Evolutionary conservation across 495 filamentous ascomycete genomes (phyloP).

Genomic region (Haplographium delicatum): DNA sequence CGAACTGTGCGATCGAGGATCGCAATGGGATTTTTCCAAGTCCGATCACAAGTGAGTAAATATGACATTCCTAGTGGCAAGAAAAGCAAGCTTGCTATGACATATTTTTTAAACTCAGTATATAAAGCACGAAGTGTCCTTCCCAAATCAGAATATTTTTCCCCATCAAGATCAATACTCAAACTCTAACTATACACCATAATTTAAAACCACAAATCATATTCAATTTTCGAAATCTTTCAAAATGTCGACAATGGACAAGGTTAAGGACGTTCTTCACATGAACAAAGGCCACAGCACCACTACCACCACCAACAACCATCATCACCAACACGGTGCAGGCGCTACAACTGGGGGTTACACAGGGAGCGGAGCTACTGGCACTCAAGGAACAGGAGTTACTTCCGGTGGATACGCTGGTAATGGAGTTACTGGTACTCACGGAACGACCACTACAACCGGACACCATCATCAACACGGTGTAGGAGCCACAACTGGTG

Average conservation of each 20-base stretch:
- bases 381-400: background rate
- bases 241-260: slow-evolving; percentile 24
- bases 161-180: background rate
- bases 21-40: background rate
- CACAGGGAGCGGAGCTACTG: slow-evolving; percentile 10
- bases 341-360: slow-evolving; percentile 12
- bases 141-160: background rate
- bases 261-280: slow-evolving; percentile 25
- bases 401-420: slow-evolving; percentile 30
- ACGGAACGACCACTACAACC: slow-evolving; percentile 12
- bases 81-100: background rate
- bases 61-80: background rate
- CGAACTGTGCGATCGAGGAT: background rate
- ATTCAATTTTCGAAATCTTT: slow-evolving; percentile 1
- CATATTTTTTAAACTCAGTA: background rate
- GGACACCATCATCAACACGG: too few relatives aligned
- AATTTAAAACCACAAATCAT: background rate
- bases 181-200: background rate
- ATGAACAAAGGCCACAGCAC: slow-evolving; percentile 11
- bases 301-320: slow-evolving; percentile 7
- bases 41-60: background rate
- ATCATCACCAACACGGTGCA: background rate
- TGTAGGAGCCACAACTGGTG: too few relatives aligned
- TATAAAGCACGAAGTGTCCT: background rate
- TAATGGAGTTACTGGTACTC: slow-evolving; percentile 12